Base-by-base conservation (phyloP, 768 basidiomycete species). In the Auricularia sp. region DNA sequence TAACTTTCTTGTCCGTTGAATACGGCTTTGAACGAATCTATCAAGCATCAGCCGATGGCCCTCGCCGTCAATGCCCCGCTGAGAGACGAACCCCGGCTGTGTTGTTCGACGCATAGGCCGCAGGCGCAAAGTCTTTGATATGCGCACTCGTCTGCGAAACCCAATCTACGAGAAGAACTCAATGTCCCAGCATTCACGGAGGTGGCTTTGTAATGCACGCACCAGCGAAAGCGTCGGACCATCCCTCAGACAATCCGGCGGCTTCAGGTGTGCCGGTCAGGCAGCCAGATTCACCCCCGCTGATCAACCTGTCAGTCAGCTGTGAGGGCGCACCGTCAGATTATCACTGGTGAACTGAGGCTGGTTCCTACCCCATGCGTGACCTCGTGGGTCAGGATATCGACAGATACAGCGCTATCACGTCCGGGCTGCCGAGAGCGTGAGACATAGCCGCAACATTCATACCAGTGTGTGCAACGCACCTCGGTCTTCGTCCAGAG, bases 181-280 rank as follows among this genome's bases (percentile, higher is more conserved):
- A 29, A 8, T 7, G 21, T 10, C 29, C 13, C 14, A 3, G 3
- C 29, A 29, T 29, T 29, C 29, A 29, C 2, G 29, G 10, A 10
- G 56, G 24, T 3, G 1, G 6, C 3, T 29, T 29, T 3, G 29
- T 3, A 29, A 29, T 29, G 29, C 29, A 59, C 56, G 56, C 18
- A 59, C 56, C 56, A 34, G 56, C 56, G 14, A 59, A 33, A 59
- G 56, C 21, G 36, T 59, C 56, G 11, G 56, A 59, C 85, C 85
- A 88, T 13, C 84, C 86, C 72, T 89, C 87, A 45, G 85, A 86
- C 80, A 88, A 80, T 14, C 86, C 87, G 24, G 83, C 83, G 2
- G 86, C 77, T 69, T 88, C 87, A 34, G 78, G 77, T 29, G 80
- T 85, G 70, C 86, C 29, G 29, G 29, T 82, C 66, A 88, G 75